phyloP scores from a whole-genome alignment of 805 yeast species.

The Candida khao-thaluensis region DNA sequence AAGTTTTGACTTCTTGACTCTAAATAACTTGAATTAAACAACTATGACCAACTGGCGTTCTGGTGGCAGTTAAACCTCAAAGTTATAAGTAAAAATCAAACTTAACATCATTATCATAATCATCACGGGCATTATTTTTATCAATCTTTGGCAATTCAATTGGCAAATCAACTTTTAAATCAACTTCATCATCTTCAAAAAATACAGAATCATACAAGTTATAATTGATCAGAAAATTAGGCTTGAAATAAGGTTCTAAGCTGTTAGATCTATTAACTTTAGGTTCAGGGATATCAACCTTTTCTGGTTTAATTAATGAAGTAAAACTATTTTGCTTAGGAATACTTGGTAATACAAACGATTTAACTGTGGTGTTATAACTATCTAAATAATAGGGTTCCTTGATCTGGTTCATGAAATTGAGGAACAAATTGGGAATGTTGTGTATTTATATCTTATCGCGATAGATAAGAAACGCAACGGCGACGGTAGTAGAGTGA shows the following conservation, averaged over 20 bases:
- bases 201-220: constrained; percentile 13
- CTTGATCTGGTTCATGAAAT: constrained; percentile 8
- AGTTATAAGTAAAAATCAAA: constrained; percentile 15
- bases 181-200: constrained; percentile 14
- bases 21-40: too few species aligned
- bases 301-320: constrained; percentile 7
- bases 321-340: constrained; percentile 14
- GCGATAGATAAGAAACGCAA: constrained; percentile 4
- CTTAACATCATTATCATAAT: constrained; percentile 16
- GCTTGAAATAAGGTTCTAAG: constrained; percentile 17
- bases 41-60: too few species aligned
- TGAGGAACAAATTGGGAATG: neutral
- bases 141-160: constrained; percentile 3
- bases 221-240: constrained; percentile 9
- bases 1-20: too few species aligned
- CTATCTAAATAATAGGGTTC: constrained; percentile 19
- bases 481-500: too few species aligned
- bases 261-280: constrained; percentile 14
- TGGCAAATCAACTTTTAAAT: neutral
- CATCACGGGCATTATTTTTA: constrained; percentile 14
- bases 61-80: neutral
- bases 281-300: constrained; percentile 1
- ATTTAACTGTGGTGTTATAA: constrained; percentile 16
- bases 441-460: constrained; percentile 1
- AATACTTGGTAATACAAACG: constrained; percentile 14